phyloP scores from a whole-genome alignment of 208 protist genomes.

The Crithidia sp. region DNA sequence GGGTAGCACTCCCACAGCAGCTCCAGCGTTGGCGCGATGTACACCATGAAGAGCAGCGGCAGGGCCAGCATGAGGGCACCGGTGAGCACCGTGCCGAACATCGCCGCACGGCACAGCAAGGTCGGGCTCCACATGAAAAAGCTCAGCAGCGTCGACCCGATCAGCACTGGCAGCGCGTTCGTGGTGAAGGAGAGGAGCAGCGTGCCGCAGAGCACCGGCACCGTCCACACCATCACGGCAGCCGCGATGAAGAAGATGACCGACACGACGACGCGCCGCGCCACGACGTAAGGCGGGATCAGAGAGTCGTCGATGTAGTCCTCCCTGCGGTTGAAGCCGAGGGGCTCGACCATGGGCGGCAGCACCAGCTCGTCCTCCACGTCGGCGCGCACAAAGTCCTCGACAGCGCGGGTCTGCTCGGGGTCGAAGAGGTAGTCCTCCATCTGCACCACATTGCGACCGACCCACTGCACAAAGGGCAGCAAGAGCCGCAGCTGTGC shows the following conservation, averaged over 20 bases:
- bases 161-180: slow-evolving; percentile 23
- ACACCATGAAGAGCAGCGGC: slow-evolving; percentile 15
- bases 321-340: slow-evolving; percentile 53
- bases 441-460: slow-evolving; percentile 46
- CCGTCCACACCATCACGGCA: slow-evolving; percentile 48
- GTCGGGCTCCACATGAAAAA: slow-evolving; percentile 52
- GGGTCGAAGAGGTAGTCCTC: slow-evolving; percentile 74
- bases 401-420: slow-evolving; percentile 40
- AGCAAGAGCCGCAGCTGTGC: slow-evolving; percentile 55
- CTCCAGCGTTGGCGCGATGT: slow-evolving; percentile 11
- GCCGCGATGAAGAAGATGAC: slow-evolving; percentile 51
- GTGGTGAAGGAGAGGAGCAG: slow-evolving; percentile 27
- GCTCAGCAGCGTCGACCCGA: slow-evolving; percentile 44
- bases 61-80: slow-evolving; percentile 11
- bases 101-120: slow-evolving; percentile 9
- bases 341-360: slow-evolving; percentile 35
- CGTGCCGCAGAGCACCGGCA: slow-evolving; percentile 42
- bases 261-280: slow-evolving; percentile 56
- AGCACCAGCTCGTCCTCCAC: slow-evolving; percentile 42
- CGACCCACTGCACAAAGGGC: slow-evolving; percentile 45
- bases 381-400: slow-evolving; percentile 42
- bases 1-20: slow-evolving; percentile 13
- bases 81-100: slow-evolving; percentile 16
- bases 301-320: slow-evolving; percentile 31
- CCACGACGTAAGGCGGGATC: slow-evolving; percentile 35